A percentile compares a stretch with the other conserved stretches of the same genome.
These are phyloP conservation scores for Clarireedia paspali DNA, from an alignment of 2,329 filamentous ascomycete species.

Conservation along the genomic window DNA sequence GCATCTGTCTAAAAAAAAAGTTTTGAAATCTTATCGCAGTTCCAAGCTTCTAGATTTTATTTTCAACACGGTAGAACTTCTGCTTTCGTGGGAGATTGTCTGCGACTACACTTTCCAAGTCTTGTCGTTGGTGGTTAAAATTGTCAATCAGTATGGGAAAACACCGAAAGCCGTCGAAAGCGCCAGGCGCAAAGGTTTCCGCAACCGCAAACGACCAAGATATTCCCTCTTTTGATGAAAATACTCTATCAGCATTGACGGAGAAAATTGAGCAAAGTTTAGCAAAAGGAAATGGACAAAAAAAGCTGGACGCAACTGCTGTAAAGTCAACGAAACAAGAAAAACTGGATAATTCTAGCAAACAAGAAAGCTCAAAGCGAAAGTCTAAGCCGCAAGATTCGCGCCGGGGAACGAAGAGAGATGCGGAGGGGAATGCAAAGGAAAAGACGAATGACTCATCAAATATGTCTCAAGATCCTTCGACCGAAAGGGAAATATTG, in stretches of 20 bases:
- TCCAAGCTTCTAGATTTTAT: not conserved
- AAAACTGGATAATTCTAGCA: conserved; percentile 27
- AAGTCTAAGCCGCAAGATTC: conserved; percentile 12
- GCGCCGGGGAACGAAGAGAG: conserved; percentile 29
- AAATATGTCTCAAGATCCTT: conserved; percentile 13
- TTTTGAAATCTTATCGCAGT: conserved; percentile 2
- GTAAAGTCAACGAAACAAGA: conserved; percentile 31
- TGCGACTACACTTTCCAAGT: not conserved
- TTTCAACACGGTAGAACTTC: not conserved
- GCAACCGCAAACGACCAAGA: conserved; percentile 10
- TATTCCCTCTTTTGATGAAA: conserved; percentile 40
- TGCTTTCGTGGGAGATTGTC: not conserved
- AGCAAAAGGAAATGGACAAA: conserved; percentile 30
- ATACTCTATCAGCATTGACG: conserved; percentile 45
- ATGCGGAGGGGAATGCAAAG: conserved; percentile 28
- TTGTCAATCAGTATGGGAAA: conserved; percentile 17
- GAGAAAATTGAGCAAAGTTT: conserved; percentile 49
- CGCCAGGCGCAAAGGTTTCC: conserved; percentile 13
- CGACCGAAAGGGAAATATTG: conserved; percentile 30
- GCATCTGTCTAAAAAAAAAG: not conserved
- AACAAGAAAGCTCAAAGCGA: not conserved
- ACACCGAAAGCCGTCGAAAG: conserved; percentile 18
- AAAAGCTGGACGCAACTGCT: conserved; percentile 12
- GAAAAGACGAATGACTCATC: conserved; percentile 19
- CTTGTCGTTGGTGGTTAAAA: not conserved